Percentiles rank a stretch among this genome's conserved stretches.
These are phyloP conservation scores for Gentiana dahurica DNA, from an alignment of 257 asterid species.

Conservation along the genomic window DNA sequence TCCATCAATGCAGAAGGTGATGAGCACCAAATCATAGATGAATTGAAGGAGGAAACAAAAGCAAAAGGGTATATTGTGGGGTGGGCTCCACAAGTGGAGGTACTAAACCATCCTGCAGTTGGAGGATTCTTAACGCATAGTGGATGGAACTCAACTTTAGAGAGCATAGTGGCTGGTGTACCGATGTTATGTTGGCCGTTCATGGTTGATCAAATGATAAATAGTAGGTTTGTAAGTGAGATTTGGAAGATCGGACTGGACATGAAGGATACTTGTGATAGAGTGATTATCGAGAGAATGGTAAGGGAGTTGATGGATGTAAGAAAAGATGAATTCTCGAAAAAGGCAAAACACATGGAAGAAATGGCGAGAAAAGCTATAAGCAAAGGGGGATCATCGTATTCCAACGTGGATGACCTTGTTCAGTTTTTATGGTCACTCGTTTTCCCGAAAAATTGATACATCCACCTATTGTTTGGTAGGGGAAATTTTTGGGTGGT, in stretches of 20 bases:
- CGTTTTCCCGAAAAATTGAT: no score
- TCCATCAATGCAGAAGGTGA: constrained; percentile 4
- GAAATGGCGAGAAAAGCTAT: neutral
- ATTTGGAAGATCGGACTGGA: constrained; percentile 9
- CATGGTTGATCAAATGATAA: constrained; percentile 2
- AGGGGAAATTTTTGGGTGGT: no score
- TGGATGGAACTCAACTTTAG: constrained; percentile 6
- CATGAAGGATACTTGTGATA: constrained; percentile 7
- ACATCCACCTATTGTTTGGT: no score
- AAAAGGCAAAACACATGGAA: neutral
- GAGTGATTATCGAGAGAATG: constrained; percentile 1
- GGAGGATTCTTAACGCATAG: neutral
- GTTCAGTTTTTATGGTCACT: no score
- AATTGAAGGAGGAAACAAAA: constrained; percentile 4
- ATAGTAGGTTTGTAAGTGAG: constrained; percentile 6
- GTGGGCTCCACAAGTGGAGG: constrained; percentile 8
- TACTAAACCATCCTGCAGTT: neutral
- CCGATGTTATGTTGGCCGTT: constrained; percentile 11
- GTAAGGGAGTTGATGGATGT: constrained; percentile 5
- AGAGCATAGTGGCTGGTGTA: constrained; percentile 6
- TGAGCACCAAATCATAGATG: constrained; percentile 6
- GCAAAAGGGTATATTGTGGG: constrained; percentile 3
- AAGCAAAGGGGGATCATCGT: constrained; percentile 3
- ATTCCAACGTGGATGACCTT: constrained; percentile 2
- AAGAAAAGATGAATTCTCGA: constrained; percentile 3